Percentiles rank a stretch among this genome's conserved stretches.
phyloP scores from a whole-genome alignment of 208 protist species.

The Acanthamoeba triangularis region DNA sequence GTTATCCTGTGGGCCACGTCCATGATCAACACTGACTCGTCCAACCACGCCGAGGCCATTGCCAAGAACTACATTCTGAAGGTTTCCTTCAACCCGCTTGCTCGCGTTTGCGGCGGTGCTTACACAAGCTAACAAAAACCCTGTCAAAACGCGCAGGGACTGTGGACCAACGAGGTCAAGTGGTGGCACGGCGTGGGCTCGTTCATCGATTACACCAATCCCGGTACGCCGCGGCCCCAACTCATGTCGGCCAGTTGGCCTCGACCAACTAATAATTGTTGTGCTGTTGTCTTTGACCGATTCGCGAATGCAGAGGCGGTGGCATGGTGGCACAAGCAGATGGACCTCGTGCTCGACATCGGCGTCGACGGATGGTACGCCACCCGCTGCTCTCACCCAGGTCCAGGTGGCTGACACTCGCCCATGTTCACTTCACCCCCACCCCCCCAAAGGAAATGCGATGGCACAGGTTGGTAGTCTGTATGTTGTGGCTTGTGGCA shows the following conservation, averaged over 20 bases:
- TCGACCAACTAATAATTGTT: too few relatives aligned
- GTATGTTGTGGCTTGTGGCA: neutral
- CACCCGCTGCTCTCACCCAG: neutral
- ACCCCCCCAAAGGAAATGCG: constrained; percentile 32
- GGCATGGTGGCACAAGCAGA: constrained; percentile 77
- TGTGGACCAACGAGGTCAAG: constrained; percentile 57
- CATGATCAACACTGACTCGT: constrained; percentile 61
- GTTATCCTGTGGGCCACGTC: constrained; percentile 74
- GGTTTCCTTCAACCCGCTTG: too few relatives aligned
- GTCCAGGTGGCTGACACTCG: too few relatives aligned
- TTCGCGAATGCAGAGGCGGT: constrained; percentile 12
- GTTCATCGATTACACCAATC: constrained; percentile 76
- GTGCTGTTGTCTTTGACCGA: neutral
- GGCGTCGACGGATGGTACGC: constrained; percentile 76
- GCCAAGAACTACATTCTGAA: constrained; percentile 68
- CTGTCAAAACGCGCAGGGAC: neutral
- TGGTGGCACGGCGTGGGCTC: constrained; percentile 78
- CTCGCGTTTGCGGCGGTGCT: too few relatives aligned
- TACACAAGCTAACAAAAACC: too few relatives aligned
- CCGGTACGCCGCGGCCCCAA: neutral
- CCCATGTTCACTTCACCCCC: neutral
- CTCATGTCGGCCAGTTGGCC: too few relatives aligned
- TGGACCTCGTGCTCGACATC: constrained; percentile 77
- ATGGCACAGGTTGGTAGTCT: constrained; percentile 65
- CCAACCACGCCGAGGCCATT: constrained; percentile 58